These are phyloP conservation scores for Geotrichum histeridarum DNA, from an alignment of 1,139 yeast genomes.

Conservation along the genomic window DNA sequence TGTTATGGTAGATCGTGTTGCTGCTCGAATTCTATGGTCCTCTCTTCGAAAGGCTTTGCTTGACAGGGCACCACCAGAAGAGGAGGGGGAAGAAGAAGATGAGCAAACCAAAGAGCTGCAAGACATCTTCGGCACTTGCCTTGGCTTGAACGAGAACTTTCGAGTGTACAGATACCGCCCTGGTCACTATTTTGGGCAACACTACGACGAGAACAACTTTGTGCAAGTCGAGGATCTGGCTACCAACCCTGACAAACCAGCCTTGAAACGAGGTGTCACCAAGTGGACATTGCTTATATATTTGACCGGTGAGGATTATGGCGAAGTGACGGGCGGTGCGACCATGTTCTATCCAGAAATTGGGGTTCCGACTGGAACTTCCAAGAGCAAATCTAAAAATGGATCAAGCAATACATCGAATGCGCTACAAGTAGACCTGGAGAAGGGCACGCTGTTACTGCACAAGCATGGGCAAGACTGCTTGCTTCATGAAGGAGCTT, in stretches of 20 bases:
- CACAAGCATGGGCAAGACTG: constrained; percentile 69
- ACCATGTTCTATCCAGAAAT: constrained; percentile 49
- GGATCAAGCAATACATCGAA: constrained; percentile 24
- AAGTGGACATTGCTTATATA: constrained; percentile 59
- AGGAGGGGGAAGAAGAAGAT: constrained; percentile 19
- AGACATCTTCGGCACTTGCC: constrained; percentile 40
- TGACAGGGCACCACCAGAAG: constrained; percentile 16
- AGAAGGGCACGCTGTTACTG: constrained; percentile 54
- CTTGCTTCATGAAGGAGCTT: constrained; percentile 54
- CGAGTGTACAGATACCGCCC: constrained; percentile 52
- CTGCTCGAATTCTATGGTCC: constrained; percentile 46
- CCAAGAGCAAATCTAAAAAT: not conserved
- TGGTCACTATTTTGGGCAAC: constrained; percentile 61
- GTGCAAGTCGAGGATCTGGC: constrained; percentile 28
- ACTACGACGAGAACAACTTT: constrained; percentile 56
- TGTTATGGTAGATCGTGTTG: constrained; percentile 39
- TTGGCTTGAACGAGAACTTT: constrained; percentile 54
- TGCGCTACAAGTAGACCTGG: constrained; percentile 44
- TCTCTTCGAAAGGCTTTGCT: constrained; percentile 34
- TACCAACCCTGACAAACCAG: constrained; percentile 1
- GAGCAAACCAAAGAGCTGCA: constrained; percentile 19
- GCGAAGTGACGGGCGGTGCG: constrained; percentile 58
- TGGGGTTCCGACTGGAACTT: constrained; percentile 9
- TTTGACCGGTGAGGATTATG: constrained; percentile 48
- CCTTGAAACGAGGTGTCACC: constrained; percentile 40